A percentile compares a stretch with the other conserved stretches of the same genome.
These are phyloP conservation scores for Keithomyces neogunnii DNA, from an alignment of 2,329 filamentous ascomycete species.

Conservation along the genomic window DNA sequence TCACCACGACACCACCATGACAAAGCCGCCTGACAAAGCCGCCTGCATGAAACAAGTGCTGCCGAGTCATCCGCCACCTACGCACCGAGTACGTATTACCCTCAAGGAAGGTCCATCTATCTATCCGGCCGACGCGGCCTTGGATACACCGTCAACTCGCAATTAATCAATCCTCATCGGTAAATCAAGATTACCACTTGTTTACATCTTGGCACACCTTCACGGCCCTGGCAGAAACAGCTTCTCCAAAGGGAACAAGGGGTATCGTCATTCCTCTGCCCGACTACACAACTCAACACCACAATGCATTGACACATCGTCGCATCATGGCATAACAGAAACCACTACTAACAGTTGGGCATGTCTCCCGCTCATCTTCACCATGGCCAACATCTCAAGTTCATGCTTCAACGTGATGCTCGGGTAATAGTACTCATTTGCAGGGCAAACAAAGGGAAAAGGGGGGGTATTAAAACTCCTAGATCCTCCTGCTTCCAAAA, in stretches of 20 bases:
- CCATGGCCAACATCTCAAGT: not conserved
- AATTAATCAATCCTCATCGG: too few species aligned
- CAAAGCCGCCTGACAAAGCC: too few species aligned
- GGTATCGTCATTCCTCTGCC: conserved; percentile 8
- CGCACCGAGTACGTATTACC: too few species aligned
- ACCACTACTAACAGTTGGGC: not conserved
- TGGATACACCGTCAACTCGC: too few species aligned
- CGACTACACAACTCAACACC: not conserved
- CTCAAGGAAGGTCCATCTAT: too few species aligned
- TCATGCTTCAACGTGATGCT: not conserved
- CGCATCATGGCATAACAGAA: not conserved
- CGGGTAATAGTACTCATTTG: not conserved
- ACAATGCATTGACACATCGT: not conserved
- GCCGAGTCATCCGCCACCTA: too few species aligned
- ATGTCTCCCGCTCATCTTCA: not conserved
- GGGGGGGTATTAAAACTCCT: conserved; percentile 7
- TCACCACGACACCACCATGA: not conserved
- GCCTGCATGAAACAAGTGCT: too few species aligned
- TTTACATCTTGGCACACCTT: not conserved
- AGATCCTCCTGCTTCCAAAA: not conserved
- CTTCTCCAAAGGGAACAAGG: not conserved
- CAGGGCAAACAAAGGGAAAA: not conserved
- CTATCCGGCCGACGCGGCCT: too few species aligned
- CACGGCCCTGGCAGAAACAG: not conserved
- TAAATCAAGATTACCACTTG: too few species aligned